Base-by-base conservation (phyloP, 805 yeast species). In the Grigorovia transvaalensis region DNA sequence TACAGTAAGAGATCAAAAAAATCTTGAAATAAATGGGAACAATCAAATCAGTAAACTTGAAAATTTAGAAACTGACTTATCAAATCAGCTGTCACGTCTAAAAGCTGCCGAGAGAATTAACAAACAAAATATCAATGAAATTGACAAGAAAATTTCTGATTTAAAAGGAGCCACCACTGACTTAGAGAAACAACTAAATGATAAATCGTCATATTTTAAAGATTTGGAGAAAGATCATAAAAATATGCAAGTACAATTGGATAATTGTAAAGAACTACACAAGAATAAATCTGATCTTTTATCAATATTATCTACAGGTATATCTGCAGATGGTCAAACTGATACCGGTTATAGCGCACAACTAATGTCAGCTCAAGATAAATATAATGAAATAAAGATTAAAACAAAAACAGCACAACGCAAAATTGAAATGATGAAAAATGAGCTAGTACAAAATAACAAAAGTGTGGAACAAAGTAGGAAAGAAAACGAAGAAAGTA, bases 261-360 rank as follows among this genome's bases (percentile, higher is more conserved):
- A 67, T 2, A 61, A 63, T 0, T 56, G 80, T 51, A 81, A 80
- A 54, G 71, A 69, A 5, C 73, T 74, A 13, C 73, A 77, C 47
- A 71, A 73, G 38, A 75, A 73, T 53, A 87, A 85, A 58, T 91
- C 87, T 59, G 96, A 90, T 55, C 73, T 90, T 11, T 69, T 88
- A 9, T 85, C 93, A 0, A 83, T 95, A 0, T 72, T 90, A 44
- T 81, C 89, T 0, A 88, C 96, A 0, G 96, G 97, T 59, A 82
- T 90, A n/a, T 85, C 96, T 0, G 79, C 95, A 0, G 82, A 79
- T 53, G 96, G 95, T 51, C 74, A 72, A 40, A 71, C 82, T 0
- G 84, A 82, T 59, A 82, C 85, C 38, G 96, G 96, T 9, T 90
- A 87, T 66, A 70, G 75, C 55, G 76, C 82, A 2, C 96, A 88